Evolutionary conservation across 2,329 filamentous ascomycete species (phyloP), one percentile per base, ranked within the genome.

Genomic region (Fusarium sambucinum): DNA sequence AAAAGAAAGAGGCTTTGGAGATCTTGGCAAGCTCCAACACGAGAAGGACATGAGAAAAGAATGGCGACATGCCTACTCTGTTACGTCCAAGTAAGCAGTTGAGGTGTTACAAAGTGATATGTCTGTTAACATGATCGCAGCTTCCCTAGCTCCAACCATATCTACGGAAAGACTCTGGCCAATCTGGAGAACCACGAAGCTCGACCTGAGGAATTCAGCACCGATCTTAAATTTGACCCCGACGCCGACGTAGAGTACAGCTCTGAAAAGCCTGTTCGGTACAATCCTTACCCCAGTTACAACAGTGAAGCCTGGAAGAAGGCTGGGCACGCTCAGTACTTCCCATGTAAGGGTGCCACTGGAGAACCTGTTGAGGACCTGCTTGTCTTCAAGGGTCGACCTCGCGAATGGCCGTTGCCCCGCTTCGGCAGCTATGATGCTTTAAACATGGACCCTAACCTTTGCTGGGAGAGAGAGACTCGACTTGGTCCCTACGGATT

Each of bases 281-380:
- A 92, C 77, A 84, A 89, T 59, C 92, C 92, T 0, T 94, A 93
- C 67, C 91, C 91, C 1, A 80, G 86, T 17, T 92, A 93, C 79
- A 90, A 92, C 73, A 85, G 84, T 51, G 79, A 81, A 5, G 77
- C 81, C 16, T 94, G 90, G 89, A 85, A 82, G 71, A 78, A 80
- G 47, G 76, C 80, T 30, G 85, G 85, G 67, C 82, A 85, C 47
- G 90, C 89, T 17, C 77, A 84, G 55, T 87, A 90, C 72, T 83
- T 87, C 8, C 78, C 89, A 3, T 94, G 92, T 76, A 80, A 86
- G 51, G 91, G 91, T 2, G 88, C 90, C 2, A 80, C 86, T 6
- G 89, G 89, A 42, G 80, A 84, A 59, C 82, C 82, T 47, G 78
- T 86, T 10, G 84, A 89, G 63, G 90, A 93, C 70, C 82, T 90